Evolutionary conservation across 2,329 filamentous ascomycete species (phyloP).

Genomic region (Aureobasidium leucospermi): DNA sequence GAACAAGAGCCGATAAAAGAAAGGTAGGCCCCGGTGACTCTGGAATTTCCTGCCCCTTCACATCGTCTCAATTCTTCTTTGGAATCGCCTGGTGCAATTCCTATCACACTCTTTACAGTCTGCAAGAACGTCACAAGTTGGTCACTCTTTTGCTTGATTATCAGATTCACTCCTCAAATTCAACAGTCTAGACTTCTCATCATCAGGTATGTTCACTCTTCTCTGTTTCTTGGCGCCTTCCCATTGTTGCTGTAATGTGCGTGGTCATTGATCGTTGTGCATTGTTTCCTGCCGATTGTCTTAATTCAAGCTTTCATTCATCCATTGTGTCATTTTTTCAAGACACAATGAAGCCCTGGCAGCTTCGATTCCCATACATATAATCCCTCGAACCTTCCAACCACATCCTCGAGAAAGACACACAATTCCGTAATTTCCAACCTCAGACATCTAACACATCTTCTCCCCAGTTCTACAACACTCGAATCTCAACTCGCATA

Average conservation of each 20-base stretch:
- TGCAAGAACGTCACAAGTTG: not conserved
- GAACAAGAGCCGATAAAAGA: conserved; percentile 4
- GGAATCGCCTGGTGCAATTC: conserved; percentile 11
- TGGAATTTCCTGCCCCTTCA: not conserved
- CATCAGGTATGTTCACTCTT: not conserved
- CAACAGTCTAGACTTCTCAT: not conserved
- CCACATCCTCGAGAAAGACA: not conserved
- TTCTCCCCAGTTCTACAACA: conserved; percentile 1
- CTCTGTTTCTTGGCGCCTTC: not conserved
- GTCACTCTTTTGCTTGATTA: not conserved
- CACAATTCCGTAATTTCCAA: not conserved
- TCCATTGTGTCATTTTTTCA: not conserved
- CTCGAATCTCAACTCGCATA: conserved; percentile 13
- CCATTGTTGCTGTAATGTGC: not conserved
- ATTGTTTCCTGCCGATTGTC: not conserved
- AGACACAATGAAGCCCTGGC: not conserved
- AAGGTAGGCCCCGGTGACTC: not conserved
- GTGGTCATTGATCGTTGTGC: not conserved
- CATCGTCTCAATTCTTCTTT: not conserved
- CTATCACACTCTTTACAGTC: conserved; percentile 8
- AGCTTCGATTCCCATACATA: not conserved
- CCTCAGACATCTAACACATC: not conserved
- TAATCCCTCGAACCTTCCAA: not conserved
- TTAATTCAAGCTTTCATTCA: conserved; percentile 4
- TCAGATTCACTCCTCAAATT: not conserved